Conservation (phyloP, 495 filamentous ascomycete species). For the Tuber aestivum region DNA sequence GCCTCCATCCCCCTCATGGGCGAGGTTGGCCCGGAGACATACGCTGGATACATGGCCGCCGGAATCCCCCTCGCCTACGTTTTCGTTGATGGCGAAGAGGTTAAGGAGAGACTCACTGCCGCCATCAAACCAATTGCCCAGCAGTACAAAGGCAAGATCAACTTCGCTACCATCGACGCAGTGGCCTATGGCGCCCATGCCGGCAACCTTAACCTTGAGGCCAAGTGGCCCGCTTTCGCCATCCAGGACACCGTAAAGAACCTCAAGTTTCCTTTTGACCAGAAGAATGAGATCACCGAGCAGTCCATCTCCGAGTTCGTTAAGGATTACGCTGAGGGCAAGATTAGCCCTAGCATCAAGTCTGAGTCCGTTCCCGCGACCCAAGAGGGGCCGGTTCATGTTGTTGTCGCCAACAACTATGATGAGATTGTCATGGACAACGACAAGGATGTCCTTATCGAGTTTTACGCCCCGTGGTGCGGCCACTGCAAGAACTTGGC, state of each 20-base stretch:
- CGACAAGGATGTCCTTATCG: constrained; percentile 91
- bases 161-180: constrained; percentile 97
- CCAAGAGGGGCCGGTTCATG: constrained; percentile 81
- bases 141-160: constrained; percentile 75
- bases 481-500: constrained; percentile 96
- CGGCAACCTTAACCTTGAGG: constrained; percentile 93
- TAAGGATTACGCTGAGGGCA: constrained; percentile 77
- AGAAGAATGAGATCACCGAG: constrained; percentile 69
- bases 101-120: constrained; percentile 71
- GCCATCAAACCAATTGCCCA: constrained; percentile 59
- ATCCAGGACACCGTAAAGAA: constrained; percentile 96
- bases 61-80: constrained; percentile 95
- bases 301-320: constrained; percentile 78
- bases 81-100: constrained; percentile 88
- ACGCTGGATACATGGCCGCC: constrained; percentile 91
- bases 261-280: constrained; percentile 91
- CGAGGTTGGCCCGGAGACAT: constrained; percentile 96
- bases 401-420: constrained; percentile 93
- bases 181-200: constrained; percentile 92
- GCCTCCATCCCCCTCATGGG: constrained; percentile 86
- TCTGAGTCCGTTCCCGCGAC: constrained; percentile 94
- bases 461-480: constrained; percentile 99
- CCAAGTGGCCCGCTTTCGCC: constrained; percentile 92
- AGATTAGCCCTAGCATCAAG: constrained; percentile 92
- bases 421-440: constrained; percentile 86